Base-by-base conservation (phyloP, 2,329 filamentous ascomycete genomes). In the Gaeumannomyces tritici region DNA sequence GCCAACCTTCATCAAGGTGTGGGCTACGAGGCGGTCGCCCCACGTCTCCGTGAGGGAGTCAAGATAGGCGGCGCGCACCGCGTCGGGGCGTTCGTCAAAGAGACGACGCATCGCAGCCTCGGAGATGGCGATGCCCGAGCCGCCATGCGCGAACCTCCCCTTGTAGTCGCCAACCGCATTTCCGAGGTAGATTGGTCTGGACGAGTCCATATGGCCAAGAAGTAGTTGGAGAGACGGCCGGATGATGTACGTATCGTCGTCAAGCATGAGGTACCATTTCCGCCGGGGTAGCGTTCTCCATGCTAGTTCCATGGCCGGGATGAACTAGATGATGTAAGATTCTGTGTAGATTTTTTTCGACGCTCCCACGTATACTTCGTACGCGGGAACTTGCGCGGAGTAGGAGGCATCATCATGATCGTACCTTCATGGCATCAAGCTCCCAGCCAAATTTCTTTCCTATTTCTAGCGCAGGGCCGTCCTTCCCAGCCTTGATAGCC, bases 191-290 rank as follows among this genome's bases (percentile, higher is more conserved):
- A 80, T 74, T 18, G 79, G 76, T 61, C 73, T 70, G 7, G 72
- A 66, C 2, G 77, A 74, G 69, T 84, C 74, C 63, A 85, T 70
- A 62, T 82, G 80, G 24, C 75, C 74, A 18, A 85, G 73, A 15
- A 85, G 70, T 1, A 78, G 70, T 55, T 73, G 71, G 31, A 85
- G 70, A 15, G 82, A 81, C 3, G 77, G 74, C 61, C 76, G 76
- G 57, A 84, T 74, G 57, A 85, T 69, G 67, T 79, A 85, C 0
- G 81, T 85, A 68, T 85, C 82, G 69, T 85, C 83, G 70, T 85
- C 82, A 18, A 83, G 70, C 65, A 85, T 78, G 64, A 84, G 70
- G 67, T 84, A 85, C 83, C 83, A 85, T 68, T 83, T 82, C 73
- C 84, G 85, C 64, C 74, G 70, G 0, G 82, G 82, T 68, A 83